Conservation (phyloP, 768 basidiomycete genomes). For the Boletus tomentosulus region DNA sequence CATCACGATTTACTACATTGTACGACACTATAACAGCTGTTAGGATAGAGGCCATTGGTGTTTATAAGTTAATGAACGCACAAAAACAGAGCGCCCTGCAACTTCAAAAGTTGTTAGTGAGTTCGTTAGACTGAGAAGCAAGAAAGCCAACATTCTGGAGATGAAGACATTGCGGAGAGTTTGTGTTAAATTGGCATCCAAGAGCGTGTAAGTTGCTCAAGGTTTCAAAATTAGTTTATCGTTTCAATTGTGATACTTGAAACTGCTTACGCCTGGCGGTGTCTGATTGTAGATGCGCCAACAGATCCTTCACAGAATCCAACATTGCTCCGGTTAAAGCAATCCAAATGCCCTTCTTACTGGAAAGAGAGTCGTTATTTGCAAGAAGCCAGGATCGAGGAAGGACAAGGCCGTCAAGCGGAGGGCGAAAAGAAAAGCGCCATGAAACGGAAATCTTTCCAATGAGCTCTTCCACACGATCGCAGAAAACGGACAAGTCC, state of each 20-base stretch:
- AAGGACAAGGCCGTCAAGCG: slow-evolving; percentile 45
- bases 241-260: not conserved
- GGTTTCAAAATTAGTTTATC: not conserved
- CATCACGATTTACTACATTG: slow-evolving; percentile 16
- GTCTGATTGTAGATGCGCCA: slow-evolving; percentile 30
- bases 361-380: slow-evolving; percentile 13
- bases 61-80: slow-evolving; percentile 26
- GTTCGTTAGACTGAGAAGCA: not conserved
- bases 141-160: slow-evolving; percentile 42
- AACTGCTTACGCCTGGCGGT: slow-evolving; percentile 23
- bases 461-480: slow-evolving; percentile 47
- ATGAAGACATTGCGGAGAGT: slow-evolving; percentile 37
- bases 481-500: slow-evolving; percentile 48
- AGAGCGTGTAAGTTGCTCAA: slow-evolving; percentile 8
- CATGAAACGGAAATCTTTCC: slow-evolving; percentile 37
- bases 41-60: not conserved
- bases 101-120: slow-evolving; percentile 25
- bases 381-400: slow-evolving; percentile 51
- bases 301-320: slow-evolving; percentile 17
- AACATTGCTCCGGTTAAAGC: slow-evolving; percentile 37
- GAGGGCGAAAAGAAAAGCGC: slow-evolving; percentile 14
- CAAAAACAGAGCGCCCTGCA: slow-evolving; percentile 46
- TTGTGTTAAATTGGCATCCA: slow-evolving; percentile 10
- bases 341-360: slow-evolving; percentile 21
- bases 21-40: slow-evolving; percentile 17